phyloP scores from a whole-genome alignment of 208 protist species.

The Leishmania guyanensis region DNA sequence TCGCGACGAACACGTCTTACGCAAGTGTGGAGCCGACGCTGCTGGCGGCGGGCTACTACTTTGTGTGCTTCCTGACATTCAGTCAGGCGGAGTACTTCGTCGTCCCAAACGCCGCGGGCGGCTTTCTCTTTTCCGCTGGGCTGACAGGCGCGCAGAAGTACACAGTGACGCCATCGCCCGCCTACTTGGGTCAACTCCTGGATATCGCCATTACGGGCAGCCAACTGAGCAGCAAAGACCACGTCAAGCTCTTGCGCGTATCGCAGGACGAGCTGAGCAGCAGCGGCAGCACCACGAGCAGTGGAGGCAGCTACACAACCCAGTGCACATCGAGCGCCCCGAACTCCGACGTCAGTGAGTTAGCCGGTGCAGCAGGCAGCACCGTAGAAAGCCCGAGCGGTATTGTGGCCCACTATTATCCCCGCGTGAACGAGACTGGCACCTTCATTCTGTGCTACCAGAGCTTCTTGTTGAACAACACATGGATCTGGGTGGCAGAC shows the following conservation, averaged over 20 bases:
- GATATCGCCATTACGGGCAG: conserved; percentile 73
- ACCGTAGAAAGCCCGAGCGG: conserved; percentile 43
- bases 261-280: conserved; percentile 31
- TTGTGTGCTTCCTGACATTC: conserved; percentile 82
- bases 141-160: conserved; percentile 81
- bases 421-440: conserved; percentile 70
- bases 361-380: conserved; percentile 47
- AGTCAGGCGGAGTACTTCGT: conserved; percentile 54
- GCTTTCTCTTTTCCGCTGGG: conserved; percentile 81
- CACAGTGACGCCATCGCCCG: conserved; percentile 54
- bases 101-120: conserved; percentile 70
- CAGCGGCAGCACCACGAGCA: conserved; percentile 14
- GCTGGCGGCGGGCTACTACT: conserved; percentile 66
- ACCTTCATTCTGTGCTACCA: conserved; percentile 87
- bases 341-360: conserved; percentile 66
- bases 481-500: conserved; percentile 67
- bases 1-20: conserved; percentile 33
- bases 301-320: conserved; percentile 26
- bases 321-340: conserved; percentile 52
- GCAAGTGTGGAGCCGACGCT: conserved; percentile 66
- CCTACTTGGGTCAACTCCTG: conserved; percentile 75
- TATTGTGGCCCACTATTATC: conserved; percentile 63
- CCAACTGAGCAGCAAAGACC: conserved; percentile 62
- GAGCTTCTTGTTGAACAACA: conserved; percentile 41
- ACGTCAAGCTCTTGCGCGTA: conserved; percentile 73